These are phyloP conservation scores for Straminergon stramineum DNA, from an alignment of 225 moss, liverwort and hornwort species.

Conservation along the genomic window DNA sequence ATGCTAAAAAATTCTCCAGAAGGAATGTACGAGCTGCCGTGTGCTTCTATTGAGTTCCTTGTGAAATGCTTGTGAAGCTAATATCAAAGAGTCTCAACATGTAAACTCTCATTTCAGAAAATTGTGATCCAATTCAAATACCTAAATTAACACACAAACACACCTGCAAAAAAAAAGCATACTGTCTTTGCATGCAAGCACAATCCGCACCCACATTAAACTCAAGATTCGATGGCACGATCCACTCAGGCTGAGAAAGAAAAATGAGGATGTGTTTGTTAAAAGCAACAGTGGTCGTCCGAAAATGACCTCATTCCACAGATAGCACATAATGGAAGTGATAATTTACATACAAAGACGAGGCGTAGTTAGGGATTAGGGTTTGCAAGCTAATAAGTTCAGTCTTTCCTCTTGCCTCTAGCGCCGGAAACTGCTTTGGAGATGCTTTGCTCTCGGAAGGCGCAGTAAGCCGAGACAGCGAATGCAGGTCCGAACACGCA, in stretches of 20 bases:
- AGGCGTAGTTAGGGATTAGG: not conserved
- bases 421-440: slow-evolving; percentile 13
- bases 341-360: not conserved
- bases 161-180: not conserved
- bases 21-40: not conserved
- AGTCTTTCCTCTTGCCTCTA: slow-evolving; percentile 14
- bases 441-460: slow-evolving; percentile 43
- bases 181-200: not conserved
- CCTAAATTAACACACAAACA: not conserved
- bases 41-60: not conserved
- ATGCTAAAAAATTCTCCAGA: not conserved
- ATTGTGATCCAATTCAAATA: not conserved
- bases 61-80: not conserved
- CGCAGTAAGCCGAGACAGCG: slow-evolving; percentile 33
- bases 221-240: not conserved
- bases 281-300: not conserved
- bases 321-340: not conserved
- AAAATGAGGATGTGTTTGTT: not conserved
- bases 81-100: not conserved
- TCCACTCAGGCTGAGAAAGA: not conserved
- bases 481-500: slow-evolving; percentile 35
- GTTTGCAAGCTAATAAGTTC: not conserved
- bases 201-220: not conserved
- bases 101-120: not conserved
- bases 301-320: not conserved